Evolutionary conservation across 2,329 filamentous ascomycete species (phyloP).

Genomic region (Blastomyces silverae): DNA sequence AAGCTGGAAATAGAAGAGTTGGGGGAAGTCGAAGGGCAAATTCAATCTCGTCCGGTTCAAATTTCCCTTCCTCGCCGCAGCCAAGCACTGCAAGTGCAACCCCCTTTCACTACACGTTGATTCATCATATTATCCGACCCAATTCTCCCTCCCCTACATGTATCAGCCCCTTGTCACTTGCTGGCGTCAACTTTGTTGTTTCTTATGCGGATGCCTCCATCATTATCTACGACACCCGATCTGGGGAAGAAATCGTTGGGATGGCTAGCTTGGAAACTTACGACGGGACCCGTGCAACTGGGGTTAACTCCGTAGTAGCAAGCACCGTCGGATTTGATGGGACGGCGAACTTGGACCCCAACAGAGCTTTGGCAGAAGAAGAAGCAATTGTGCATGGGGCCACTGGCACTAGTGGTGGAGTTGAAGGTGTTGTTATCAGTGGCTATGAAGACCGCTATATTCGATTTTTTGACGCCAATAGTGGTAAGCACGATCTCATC

Average conservation of each 20-base stretch:
- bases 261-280: slow-evolving; percentile 96
- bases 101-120: slow-evolving; percentile 78
- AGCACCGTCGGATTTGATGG: slow-evolving; percentile 75
- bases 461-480: slow-evolving; percentile 96
- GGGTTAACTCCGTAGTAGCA: slow-evolving; percentile 85
- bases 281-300: slow-evolving; percentile 72
- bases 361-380: slow-evolving; percentile 58
- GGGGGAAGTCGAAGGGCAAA: slow-evolving; percentile 74
- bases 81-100: slow-evolving; percentile 78
- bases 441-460: slow-evolving; percentile 96
- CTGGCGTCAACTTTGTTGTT: slow-evolving; percentile 84
- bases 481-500: slow-evolving; percentile 60
- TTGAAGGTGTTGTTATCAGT: slow-evolving; percentile 90
- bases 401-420: slow-evolving; percentile 71
- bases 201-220: slow-evolving; percentile 87
- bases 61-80: slow-evolving; percentile 83
- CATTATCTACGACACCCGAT: slow-evolving; percentile 84
- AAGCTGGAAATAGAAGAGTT: slow-evolving; percentile 62
- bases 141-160: slow-evolving; percentile 74
- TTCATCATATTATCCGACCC: slow-evolving; percentile 73
- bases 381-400: slow-evolving; percentile 70
- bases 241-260: slow-evolving; percentile 80
- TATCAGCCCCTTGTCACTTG: slow-evolving; percentile 78
- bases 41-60: slow-evolving; percentile 89
- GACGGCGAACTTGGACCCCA: slow-evolving; percentile 53